A percentile compares a stretch with the other conserved stretches of the same genome.
Conservation (phyloP, 2,329 filamentous ascomycete species). For the Diaporthe vaccinii region DNA sequence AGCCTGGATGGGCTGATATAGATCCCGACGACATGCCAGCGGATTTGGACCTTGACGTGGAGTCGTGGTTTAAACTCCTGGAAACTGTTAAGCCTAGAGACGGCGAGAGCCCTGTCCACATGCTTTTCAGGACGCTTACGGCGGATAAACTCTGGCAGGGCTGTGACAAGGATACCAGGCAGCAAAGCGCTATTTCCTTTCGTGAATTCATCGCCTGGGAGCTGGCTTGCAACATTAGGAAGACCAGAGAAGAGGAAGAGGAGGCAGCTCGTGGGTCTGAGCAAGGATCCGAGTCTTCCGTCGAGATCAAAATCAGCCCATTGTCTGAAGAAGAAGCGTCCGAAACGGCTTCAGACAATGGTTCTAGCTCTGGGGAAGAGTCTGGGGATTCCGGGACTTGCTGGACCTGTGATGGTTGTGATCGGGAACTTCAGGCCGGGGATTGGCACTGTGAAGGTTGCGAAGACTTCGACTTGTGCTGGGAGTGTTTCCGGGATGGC, state of each 20-base stretch:
- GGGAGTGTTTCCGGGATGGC: slow-evolving; percentile 27
- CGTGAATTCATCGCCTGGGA: slow-evolving; percentile 24
- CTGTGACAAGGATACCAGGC: not conserved
- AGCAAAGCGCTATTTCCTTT: not conserved
- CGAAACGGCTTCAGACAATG: not conserved
- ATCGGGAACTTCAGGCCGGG: slow-evolving; percentile 1
- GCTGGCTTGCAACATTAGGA: slow-evolving; percentile 5
- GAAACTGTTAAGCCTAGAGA: not conserved
- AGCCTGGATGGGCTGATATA: slow-evolving; percentile 15
- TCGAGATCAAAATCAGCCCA: not conserved
- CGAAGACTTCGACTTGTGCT: slow-evolving; percentile 27
- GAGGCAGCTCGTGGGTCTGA: not conserved
- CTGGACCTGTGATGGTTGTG: slow-evolving; percentile 12
- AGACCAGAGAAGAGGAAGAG: not conserved
- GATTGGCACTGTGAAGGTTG: slow-evolving; percentile 23
- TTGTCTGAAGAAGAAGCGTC: not conserved
- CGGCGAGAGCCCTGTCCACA: slow-evolving; percentile 31
- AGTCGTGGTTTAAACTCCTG: slow-evolving; percentile 28
- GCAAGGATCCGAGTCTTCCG: not conserved
- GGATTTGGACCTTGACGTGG: slow-evolving; percentile 29
- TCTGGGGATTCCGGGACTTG: not conserved
- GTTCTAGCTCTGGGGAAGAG: not conserved
- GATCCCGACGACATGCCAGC: slow-evolving; percentile 20
- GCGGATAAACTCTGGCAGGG: slow-evolving; percentile 11
- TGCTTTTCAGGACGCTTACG: slow-evolving; percentile 28